Evolutionary conservation across 2,329 filamentous ascomycete species (phyloP).

Genomic region (Coleophoma cylindrospora): DNA sequence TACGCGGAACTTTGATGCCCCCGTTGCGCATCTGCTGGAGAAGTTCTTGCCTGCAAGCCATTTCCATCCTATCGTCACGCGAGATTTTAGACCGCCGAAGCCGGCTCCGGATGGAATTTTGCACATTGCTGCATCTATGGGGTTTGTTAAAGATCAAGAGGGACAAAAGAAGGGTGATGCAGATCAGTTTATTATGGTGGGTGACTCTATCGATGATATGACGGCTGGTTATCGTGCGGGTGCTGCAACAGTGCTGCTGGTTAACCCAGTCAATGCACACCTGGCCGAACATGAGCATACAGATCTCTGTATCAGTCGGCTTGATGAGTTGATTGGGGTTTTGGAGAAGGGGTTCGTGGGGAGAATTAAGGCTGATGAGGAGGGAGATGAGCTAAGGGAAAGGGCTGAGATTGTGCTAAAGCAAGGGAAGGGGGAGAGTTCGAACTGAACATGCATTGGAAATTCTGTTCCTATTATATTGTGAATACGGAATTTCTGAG

Average conservation of each 20-base stretch:
- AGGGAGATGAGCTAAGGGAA: constrained; percentile 14
- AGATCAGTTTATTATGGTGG: constrained; percentile 32
- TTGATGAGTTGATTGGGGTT: constrained; percentile 74
- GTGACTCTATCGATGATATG: constrained; percentile 89
- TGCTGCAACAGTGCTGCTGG: constrained; percentile 82
- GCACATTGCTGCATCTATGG: constrained; percentile 78
- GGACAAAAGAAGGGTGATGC: constrained; percentile 10
- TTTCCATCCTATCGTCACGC: constrained; percentile 78
- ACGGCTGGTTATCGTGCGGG: constrained; percentile 78
- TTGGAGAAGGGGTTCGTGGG: constrained; percentile 72
- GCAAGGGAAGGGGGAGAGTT: constrained; percentile 11
- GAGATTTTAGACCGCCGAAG: constrained; percentile 78
- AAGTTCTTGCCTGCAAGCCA: constrained; percentile 66
- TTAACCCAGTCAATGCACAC: constrained; percentile 74
- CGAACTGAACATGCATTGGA: not conserved
- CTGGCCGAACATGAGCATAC: constrained; percentile 70
- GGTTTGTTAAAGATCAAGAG: constrained; percentile 41
- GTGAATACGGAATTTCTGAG: too few relatives aligned
- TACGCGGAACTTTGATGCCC: constrained; percentile 86
- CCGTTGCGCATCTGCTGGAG: constrained; percentile 67
- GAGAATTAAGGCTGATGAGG: constrained; percentile 12
- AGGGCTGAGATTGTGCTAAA: constrained; percentile 13
- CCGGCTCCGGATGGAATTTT: constrained; percentile 83
- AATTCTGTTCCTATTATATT: too few relatives aligned
- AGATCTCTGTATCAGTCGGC: constrained; percentile 63